phyloP scores from a whole-genome alignment of 306 rosid species.

The Luffa acutangula region DNA sequence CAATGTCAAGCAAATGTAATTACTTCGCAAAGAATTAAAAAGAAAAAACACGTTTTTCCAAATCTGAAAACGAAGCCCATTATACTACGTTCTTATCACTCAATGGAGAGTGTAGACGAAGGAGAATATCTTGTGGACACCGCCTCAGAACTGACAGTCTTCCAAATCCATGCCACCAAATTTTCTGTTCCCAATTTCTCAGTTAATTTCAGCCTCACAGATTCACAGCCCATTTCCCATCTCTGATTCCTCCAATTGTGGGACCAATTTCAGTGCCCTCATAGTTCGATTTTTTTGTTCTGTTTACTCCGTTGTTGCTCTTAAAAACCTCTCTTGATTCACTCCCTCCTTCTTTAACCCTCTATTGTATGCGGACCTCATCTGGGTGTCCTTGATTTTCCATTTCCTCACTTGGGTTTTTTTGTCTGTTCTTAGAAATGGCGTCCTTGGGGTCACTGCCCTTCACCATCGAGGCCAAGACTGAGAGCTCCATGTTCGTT shows the following conservation, averaged over 20 bases:
- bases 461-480: conserved; percentile 31
- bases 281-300: background rate
- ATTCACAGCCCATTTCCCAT: background rate
- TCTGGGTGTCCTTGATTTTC: conserved; percentile 14
- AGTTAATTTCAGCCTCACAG: background rate
- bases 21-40: too few relatives aligned
- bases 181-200: background rate
- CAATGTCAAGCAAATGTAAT: too few relatives aligned
- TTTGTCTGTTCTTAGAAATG: conserved; percentile 21
- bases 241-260: background rate
- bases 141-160: background rate
- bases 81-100: too few relatives aligned
- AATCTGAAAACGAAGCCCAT: background rate
- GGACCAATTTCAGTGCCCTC: background rate
- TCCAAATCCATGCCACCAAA: background rate
- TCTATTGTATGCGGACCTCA: background rate
- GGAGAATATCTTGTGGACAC: background rate
- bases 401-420: background rate
- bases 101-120: too few relatives aligned
- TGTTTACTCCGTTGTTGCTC: background rate
- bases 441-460: conserved; percentile 43
- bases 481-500: conserved; percentile 27
- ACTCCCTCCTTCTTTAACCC: too few relatives aligned
- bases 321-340: background rate
- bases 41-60: background rate